These are phyloP conservation scores for Aspergillus calidoustus DNA, from an alignment of 2,329 filamentous ascomycete genomes.

Conservation along the genomic window DNA sequence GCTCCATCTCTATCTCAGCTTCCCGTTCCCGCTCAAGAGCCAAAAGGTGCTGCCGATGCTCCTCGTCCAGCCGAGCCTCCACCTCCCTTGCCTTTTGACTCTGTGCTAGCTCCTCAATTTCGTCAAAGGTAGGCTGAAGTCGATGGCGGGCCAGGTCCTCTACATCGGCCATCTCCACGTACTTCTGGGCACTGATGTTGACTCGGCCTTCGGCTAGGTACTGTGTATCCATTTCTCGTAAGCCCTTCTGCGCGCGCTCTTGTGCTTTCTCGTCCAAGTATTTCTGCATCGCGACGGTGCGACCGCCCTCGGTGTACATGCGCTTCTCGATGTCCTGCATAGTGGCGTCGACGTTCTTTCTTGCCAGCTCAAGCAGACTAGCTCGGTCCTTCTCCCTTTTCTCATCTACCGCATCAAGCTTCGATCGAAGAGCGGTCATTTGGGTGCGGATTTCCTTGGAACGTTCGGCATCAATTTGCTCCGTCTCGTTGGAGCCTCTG, in stretches of 20 bases:
- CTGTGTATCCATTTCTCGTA: slow-evolving; percentile 65
- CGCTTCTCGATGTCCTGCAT: slow-evolving; percentile 82
- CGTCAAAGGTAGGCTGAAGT: slow-evolving; percentile 81
- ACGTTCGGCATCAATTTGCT: slow-evolving; percentile 66
- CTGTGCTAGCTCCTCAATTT: slow-evolving; percentile 80
- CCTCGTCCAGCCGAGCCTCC: slow-evolving; percentile 65
- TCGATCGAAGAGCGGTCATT: slow-evolving; percentile 79
- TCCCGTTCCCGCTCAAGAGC: slow-evolving; percentile 47
- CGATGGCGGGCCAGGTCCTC: slow-evolving; percentile 76
- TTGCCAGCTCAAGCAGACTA: slow-evolving; percentile 74
- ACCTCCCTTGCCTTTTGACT: slow-evolving; percentile 70
- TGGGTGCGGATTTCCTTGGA: slow-evolving; percentile 76
- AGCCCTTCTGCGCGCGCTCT: slow-evolving; percentile 67
- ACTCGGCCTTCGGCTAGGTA: slow-evolving; percentile 58
- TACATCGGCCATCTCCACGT: slow-evolving; percentile 76
- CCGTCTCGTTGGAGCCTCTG: slow-evolving; percentile 70
- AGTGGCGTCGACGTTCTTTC: slow-evolving; percentile 80
- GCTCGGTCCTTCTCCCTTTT: slow-evolving; percentile 72
- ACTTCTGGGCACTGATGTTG: slow-evolving; percentile 80
- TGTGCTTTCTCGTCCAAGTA: slow-evolving; percentile 82
- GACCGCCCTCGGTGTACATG: slow-evolving; percentile 76
- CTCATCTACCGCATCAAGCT: slow-evolving; percentile 48
- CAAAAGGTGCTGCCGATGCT: slow-evolving; percentile 66
- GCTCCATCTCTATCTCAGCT: slow-evolving; percentile 39
- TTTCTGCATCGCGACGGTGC: slow-evolving; percentile 68